A percentile compares a stretch with the other conserved stretches of the same genome.
phyloP scores from a whole-genome alignment of 2,329 filamentous ascomycete species.

The Diplocarpon mali region DNA sequence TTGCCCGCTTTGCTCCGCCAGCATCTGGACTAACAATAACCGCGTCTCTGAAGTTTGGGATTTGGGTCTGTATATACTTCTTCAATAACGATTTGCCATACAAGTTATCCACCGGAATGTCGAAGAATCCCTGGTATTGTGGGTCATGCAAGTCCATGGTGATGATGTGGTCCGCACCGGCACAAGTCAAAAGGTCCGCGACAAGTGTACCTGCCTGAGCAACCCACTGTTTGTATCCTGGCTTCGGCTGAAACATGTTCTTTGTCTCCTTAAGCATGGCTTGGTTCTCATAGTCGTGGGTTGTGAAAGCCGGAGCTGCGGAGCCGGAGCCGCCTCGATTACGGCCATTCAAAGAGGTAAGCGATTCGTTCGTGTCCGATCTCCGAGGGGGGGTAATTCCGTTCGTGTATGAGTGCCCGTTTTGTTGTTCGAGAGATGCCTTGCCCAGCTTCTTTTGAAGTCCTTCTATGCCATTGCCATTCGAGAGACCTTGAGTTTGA shows the following conservation, averaged over 20 bases:
- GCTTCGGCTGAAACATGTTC: slow-evolving; percentile 65
- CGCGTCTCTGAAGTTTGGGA: slow-evolving; percentile 67
- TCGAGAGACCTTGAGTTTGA: slow-evolving; percentile 49
- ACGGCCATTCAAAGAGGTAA: slow-evolving; percentile 25
- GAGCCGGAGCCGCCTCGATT: slow-evolving; percentile 17
- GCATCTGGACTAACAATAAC: slow-evolving; percentile 96
- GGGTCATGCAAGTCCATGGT: slow-evolving; percentile 96
- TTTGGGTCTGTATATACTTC: slow-evolving; percentile 65
- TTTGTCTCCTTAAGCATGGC: slow-evolving; percentile 40
- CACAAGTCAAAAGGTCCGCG: slow-evolving; percentile 87
- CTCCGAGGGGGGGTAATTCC: slow-evolving; percentile 28
- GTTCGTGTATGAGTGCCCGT: slow-evolving; percentile 30
- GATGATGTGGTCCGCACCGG: slow-evolving; percentile 92
- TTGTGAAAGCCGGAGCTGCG: slow-evolving; percentile 35
- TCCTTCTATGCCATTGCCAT: slow-evolving; percentile 52
- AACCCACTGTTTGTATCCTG: slow-evolving; percentile 97
- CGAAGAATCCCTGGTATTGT: slow-evolving; percentile 97
- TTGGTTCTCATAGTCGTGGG: slow-evolving; percentile 54
- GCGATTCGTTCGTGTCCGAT: slow-evolving; percentile 32
- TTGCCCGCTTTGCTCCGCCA: slow-evolving; percentile 90
- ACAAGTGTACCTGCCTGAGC: slow-evolving; percentile 93
- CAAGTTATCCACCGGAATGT: slow-evolving; percentile 95
- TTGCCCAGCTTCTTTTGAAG: slow-evolving; percentile 66
- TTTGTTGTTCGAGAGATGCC: slow-evolving; percentile 49
- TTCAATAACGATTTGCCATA: slow-evolving; percentile 71